A percentile compares a stretch with the other conserved stretches of the same genome.
phyloP scores from a whole-genome alignment of 768 basidiomycete species.

The Chalciporus chontae region DNA sequence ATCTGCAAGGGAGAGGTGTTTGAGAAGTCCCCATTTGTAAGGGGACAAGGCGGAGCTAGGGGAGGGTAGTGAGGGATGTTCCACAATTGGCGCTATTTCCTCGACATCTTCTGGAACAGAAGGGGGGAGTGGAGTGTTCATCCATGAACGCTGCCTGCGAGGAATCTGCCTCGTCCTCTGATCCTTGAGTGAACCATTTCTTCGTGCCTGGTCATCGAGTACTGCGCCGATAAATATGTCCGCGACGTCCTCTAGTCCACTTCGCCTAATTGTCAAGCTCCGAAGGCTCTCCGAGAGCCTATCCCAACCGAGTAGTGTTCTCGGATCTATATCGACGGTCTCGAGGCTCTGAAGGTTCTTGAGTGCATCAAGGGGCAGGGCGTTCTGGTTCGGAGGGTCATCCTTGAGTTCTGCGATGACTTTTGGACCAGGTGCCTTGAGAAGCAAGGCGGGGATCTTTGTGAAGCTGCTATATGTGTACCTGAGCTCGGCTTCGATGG shows the following conservation, averaged over 20 bases:
- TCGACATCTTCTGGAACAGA: conserved; percentile 54
- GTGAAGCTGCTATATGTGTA: conserved; percentile 90
- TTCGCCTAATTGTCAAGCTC: conserved; percentile 72
- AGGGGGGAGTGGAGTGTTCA: conserved; percentile 49
- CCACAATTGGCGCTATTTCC: conserved; percentile 9
- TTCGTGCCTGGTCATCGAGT: conserved; percentile 66
- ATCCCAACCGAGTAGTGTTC: conserved; percentile 82
- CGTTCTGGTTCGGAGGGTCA: conserved; percentile 69
- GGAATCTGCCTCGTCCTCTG: conserved; percentile 45
- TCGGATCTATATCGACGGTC: conserved; percentile 78
- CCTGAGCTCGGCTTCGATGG: conserved; percentile 71
- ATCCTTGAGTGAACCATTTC: conserved; percentile 51
- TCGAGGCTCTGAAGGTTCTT: conserved; percentile 78
- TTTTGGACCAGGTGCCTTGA: conserved; percentile 62
- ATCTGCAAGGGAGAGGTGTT: conserved; percentile 72
- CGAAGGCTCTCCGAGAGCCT: conserved; percentile 63
- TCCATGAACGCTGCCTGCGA: conserved; percentile 44
- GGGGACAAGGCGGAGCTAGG: conserved; percentile 44
- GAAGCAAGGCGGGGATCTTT: conserved; percentile 74
- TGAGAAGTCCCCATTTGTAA: conserved; percentile 72
- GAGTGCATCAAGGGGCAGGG: conserved; percentile 79
- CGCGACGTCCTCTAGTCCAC: conserved; percentile 77
- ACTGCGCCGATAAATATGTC: conserved; percentile 77
- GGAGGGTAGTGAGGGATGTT: conserved; percentile 22
- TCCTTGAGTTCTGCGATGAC: conserved; percentile 65